Evolutionary conservation across 192 early-diverging fungal genomes (phyloP).

Genomic region (Gamsiella multidivaricata): DNA sequence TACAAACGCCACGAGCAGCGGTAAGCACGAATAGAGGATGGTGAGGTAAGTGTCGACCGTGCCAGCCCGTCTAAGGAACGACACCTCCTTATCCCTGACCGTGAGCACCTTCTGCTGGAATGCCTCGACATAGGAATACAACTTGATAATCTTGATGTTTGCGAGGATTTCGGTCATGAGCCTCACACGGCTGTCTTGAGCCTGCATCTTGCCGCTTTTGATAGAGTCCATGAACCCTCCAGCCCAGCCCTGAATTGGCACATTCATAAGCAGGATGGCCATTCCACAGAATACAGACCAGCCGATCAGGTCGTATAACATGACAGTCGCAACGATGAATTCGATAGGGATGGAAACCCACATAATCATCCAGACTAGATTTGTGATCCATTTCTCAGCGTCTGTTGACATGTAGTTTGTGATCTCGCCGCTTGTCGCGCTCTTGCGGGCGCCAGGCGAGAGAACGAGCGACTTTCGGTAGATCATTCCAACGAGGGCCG

Average conservation of each 20-base stretch:
- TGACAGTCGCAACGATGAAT: constrained; percentile 64
- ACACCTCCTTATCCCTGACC: constrained; percentile 5
- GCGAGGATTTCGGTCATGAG: constrained; percentile 32
- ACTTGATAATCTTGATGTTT: constrained; percentile 36
- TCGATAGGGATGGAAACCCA: constrained; percentile 65
- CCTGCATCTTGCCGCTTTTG: constrained; percentile 11
- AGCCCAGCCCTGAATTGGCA: constrained; percentile 14
- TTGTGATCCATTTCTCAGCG: constrained; percentile 49
- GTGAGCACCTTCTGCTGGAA: constrained; percentile 8
- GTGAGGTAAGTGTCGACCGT: constrained; percentile 10
- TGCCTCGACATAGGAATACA: constrained; percentile 7
- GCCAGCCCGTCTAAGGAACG: not conserved
- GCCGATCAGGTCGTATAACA: constrained; percentile 54
- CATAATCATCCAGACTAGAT: not conserved
- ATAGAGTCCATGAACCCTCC: not conserved
- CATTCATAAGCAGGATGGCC: constrained; percentile 6
- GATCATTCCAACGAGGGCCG: constrained; percentile 75
- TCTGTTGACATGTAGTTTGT: constrained; percentile 79
- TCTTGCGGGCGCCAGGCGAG: constrained; percentile 61
- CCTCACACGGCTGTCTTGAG: constrained; percentile 18
- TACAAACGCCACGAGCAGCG: constrained; percentile 19
- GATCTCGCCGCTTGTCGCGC: constrained; percentile 65
- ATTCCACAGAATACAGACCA: constrained; percentile 62
- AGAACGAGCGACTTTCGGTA: constrained; percentile 83
- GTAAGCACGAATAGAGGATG: constrained; percentile 15